Conservation (phyloP, 2,329 filamentous ascomycete species). For the Colletotrichum limetticola region DNA sequence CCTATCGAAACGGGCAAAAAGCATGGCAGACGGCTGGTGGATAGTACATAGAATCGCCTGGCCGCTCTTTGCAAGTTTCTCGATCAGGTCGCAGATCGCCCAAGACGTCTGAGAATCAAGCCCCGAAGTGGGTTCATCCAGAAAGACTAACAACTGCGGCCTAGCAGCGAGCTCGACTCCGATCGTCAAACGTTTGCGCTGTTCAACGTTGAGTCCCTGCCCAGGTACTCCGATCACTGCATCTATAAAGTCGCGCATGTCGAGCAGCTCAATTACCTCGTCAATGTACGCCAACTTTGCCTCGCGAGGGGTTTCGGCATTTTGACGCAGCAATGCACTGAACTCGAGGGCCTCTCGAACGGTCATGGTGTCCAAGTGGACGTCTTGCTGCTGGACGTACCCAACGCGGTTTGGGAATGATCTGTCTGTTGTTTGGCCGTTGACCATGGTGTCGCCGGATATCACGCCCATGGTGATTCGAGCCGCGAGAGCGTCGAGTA, state of each 20-base stretch:
- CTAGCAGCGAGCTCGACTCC: slow-evolving; percentile 81
- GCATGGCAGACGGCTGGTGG: slow-evolving; percentile 56
- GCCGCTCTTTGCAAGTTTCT: slow-evolving; percentile 66
- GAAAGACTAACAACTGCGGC: slow-evolving; percentile 77
- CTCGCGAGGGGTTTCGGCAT: slow-evolving; percentile 59
- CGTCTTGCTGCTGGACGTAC: slow-evolving; percentile 78
- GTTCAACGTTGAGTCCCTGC: slow-evolving; percentile 59
- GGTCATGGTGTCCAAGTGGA: slow-evolving; percentile 75
- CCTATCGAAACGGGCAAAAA: slow-evolving; percentile 62
- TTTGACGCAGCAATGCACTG: slow-evolving; percentile 74
- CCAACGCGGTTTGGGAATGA: slow-evolving; percentile 78
- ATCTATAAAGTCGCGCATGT: slow-evolving; percentile 73
- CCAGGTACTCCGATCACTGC: slow-evolving; percentile 76
- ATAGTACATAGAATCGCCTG: slow-evolving; percentile 59
- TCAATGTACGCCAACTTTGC: slow-evolving; percentile 44
- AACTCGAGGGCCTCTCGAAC: slow-evolving; percentile 76
- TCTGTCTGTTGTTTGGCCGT: slow-evolving; percentile 71
- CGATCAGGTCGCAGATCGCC: slow-evolving; percentile 77
- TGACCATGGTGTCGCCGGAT: slow-evolving; percentile 75
- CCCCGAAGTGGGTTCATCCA: slow-evolving; percentile 82
- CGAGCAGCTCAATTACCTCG: slow-evolving; percentile 43
- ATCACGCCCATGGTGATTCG: slow-evolving; percentile 81
- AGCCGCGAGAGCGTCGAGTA: slow-evolving; percentile 78
- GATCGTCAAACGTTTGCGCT: slow-evolving; percentile 72
- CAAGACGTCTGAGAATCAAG: slow-evolving; percentile 81